Evolutionary conservation across 164 flowering plant genomes (phyloP), one percentile per base, ranked within the genome.

Genomic region (Umbilicus rupestris): DNA sequence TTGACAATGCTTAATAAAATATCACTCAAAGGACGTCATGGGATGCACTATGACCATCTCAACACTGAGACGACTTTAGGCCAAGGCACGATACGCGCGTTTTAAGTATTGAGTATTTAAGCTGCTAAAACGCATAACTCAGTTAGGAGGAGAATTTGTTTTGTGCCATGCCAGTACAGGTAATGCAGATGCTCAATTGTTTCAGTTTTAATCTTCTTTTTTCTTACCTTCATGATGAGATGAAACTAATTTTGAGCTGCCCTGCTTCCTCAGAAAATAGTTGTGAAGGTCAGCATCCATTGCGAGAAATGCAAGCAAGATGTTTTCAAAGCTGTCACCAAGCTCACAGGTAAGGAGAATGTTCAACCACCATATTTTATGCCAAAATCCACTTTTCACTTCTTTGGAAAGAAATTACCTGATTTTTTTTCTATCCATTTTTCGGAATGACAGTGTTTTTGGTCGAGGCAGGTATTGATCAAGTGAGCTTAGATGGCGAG

Each of bases 391-490:
- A 26, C 31, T 22, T 12, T 7, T 5, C 20, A n/a, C 16, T 7
- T 49, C 30, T 42, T 33, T 17, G 14, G 37, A 35, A 35, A 35
- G 6, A 35, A 35, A 35, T 3, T 3, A 3, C 37, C 0, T 35
- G 37, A 35, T 7, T 35, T 35, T 35, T 35, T 35, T 0, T 35
- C n/a, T n/a, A n/a, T 17, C 17, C 39, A 7, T 17, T 20, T 15
- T 35, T 15, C 24, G 8, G 20, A 11, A 42, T n/a, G 39, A 19
- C 17, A 22, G 10, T 33, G n/a, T n/a, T n/a, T 9, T 45, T 67
- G n/a, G n/a, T n/a, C n/a, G 60, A 5, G 29, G 39, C 72, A 79
- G 84, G 82, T 28, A 67, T 82, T 16, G 73, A 77, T 62, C 35
- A 66, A 22, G 41, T 79, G 39, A 3, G 66, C 0, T 67, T 77